These are phyloP conservation scores for Cystobasidium slooffiae DNA, from an alignment of 1,284 basidiomycete genomes.

Conservation along the genomic window DNA sequence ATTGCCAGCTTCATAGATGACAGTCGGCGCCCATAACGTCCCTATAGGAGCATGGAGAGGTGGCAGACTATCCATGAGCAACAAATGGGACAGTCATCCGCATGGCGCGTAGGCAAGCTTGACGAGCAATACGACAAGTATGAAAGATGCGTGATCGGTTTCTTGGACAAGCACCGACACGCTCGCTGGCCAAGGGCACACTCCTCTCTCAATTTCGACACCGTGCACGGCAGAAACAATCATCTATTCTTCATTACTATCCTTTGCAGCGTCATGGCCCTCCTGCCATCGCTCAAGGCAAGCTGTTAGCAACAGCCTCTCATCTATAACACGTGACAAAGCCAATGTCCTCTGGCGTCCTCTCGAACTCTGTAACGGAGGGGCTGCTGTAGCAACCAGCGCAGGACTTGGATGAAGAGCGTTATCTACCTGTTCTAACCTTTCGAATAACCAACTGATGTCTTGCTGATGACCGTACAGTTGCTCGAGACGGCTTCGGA, in stretches of 20 bases:
- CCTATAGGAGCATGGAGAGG: slow-evolving; percentile 22
- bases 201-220: background rate
- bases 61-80: slow-evolving; percentile 17
- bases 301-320: slow-evolving; percentile 11
- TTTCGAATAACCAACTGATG: too few species aligned
- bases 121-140: background rate
- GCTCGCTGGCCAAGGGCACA: too few species aligned
- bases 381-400: background rate
- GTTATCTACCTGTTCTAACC: too few species aligned
- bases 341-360: background rate
- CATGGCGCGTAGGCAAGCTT: background rate
- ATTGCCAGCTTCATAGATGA: slow-evolving; percentile 36
- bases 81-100: too few species aligned
- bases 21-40: slow-evolving; percentile 25
- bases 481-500: too few species aligned
- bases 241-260: background rate
- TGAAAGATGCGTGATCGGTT: background rate
- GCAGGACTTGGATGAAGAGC: too few species aligned
- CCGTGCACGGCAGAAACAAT: background rate
- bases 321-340: slow-evolving; percentile 22
- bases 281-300: slow-evolving; percentile 15
- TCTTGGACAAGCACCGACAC: background rate
- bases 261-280: background rate
- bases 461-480: too few species aligned
- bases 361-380: background rate